Conservation (phyloP, 139 green algal species). For the Monoraphidium neglectum region DNA sequence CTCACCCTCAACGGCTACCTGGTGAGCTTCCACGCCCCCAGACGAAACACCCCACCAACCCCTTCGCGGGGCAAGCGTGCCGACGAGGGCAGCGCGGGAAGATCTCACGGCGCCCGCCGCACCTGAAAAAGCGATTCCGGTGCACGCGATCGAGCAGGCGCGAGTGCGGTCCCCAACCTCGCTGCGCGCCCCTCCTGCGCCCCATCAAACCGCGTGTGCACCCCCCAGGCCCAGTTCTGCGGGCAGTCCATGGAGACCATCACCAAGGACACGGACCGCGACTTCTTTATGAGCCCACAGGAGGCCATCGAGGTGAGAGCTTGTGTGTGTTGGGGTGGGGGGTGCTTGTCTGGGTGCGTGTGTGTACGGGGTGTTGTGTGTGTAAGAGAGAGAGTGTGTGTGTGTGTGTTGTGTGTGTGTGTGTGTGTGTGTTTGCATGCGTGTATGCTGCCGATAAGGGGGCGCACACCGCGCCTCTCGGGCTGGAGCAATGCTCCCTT, state of each 20-base stretch:
- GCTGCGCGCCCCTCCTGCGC: neutral
- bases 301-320: conserved; percentile 99
- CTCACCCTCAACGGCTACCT: conserved; percentile 98
- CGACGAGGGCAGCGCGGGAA: neutral
- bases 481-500: too few species aligned
- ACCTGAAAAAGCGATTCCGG: neutral
- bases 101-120: neutral
- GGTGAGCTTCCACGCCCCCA: conserved; percentile 35
- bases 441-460: too few species aligned
- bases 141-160: too few species aligned
- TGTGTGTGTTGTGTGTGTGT: too few species aligned
- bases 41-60: too few species aligned
- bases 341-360: too few species aligned
- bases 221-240: conserved; percentile 85
- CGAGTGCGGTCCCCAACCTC: too few species aligned
- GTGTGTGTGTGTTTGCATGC: too few species aligned
- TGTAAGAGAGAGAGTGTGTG: too few species aligned
- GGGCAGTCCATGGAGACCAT: conserved; percentile 96
- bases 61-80: neutral
- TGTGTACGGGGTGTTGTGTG: too few species aligned
- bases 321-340: too few species aligned
- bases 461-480: too few species aligned
- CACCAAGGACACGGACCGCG: conserved; percentile 94
- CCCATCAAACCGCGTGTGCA: neutral
- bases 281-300: conserved; percentile 98